These are phyloP conservation scores for Myrica gale DNA, from an alignment of 306 rosid genomes.

Conservation along the genomic window DNA sequence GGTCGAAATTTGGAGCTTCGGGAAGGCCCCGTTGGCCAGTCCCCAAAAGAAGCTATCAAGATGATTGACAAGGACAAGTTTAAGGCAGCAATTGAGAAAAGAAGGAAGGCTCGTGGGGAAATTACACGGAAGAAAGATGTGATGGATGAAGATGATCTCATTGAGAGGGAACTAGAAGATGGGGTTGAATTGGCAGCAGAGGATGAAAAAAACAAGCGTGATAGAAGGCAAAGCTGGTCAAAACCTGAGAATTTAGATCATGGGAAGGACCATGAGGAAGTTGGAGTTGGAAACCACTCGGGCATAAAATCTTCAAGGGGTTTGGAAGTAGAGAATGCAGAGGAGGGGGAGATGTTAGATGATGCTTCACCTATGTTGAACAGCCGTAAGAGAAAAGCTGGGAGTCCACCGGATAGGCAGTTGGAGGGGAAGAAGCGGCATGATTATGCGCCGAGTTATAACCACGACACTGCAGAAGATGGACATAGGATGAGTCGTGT, in stretches of 20 bases:
- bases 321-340: slow-evolving; percentile 57
- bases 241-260: slow-evolving; percentile 60
- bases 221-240: slow-evolving; percentile 74
- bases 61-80: slow-evolving; percentile 84
- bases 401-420: slow-evolving; percentile 53
- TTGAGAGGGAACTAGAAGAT: slow-evolving; percentile 94
- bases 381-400: slow-evolving; percentile 76
- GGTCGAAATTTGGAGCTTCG: slow-evolving; percentile 53
- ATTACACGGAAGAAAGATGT: slow-evolving; percentile 64
- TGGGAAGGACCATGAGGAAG: slow-evolving; percentile 61
- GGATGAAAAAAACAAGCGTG: slow-evolving; percentile 72
- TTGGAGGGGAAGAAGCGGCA: slow-evolving; percentile 61
- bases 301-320: slow-evolving; percentile 37
- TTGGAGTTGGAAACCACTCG: slow-evolving; percentile 51
- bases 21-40: slow-evolving; percentile 48
- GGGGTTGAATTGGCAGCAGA: slow-evolving; percentile 82
- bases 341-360: slow-evolving; percentile 82
- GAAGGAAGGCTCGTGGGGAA: slow-evolving; percentile 72
- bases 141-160: slow-evolving; percentile 94
- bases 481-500: slow-evolving; percentile 43
- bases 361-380: slow-evolving; percentile 61
- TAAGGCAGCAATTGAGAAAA: slow-evolving; percentile 89
- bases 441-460: slow-evolving; percentile 44
- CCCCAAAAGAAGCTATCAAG: slow-evolving; percentile 80
- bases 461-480: slow-evolving; percentile 52